Evolutionary conservation across 495 filamentous ascomycete genomes (phyloP).

Genomic region (Cercophora newfieldiana): DNA sequence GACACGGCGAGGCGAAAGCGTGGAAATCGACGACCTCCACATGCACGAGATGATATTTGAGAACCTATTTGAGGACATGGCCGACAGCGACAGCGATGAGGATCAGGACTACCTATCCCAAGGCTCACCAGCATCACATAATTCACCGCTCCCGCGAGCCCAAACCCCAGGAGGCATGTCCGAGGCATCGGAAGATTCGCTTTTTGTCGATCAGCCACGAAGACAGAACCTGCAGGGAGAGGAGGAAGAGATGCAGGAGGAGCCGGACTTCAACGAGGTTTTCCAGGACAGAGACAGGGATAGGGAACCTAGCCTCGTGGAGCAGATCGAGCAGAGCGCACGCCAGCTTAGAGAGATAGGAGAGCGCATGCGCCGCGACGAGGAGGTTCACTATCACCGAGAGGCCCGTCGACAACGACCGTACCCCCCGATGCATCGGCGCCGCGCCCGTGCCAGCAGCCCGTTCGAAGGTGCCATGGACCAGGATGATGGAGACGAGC

Average conservation of each 20-base stretch:
- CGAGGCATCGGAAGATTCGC: conserved; percentile 17
- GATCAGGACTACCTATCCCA: too few species aligned
- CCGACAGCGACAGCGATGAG: too few species aligned
- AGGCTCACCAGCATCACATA: too few species aligned
- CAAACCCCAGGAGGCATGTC: too few species aligned
- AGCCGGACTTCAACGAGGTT: not conserved
- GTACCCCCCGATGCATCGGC: not conserved
- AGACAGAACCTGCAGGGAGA: not conserved
- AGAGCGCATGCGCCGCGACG: not conserved
- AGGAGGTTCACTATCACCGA: not conserved
- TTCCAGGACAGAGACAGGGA: not conserved
- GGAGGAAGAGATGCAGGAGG: not conserved
- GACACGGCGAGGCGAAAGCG: not conserved
- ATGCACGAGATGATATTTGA: not conserved
- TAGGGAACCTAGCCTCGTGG: not conserved
- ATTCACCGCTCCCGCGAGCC: too few species aligned
- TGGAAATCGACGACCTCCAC: too few species aligned
- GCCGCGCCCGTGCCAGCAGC: too few species aligned
- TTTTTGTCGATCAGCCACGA: conserved; percentile 20
- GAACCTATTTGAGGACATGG: too few species aligned
- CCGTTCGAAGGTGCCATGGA: too few species aligned
- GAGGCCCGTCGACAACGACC: conserved; percentile 10
- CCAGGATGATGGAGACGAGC: conserved; percentile 12
- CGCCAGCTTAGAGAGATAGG: not conserved
- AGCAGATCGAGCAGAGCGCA: not conserved